Conservation (phyloP, 2,329 filamentous ascomycete genomes). For the Phaeosphaeriaceae sp. region DNA sequence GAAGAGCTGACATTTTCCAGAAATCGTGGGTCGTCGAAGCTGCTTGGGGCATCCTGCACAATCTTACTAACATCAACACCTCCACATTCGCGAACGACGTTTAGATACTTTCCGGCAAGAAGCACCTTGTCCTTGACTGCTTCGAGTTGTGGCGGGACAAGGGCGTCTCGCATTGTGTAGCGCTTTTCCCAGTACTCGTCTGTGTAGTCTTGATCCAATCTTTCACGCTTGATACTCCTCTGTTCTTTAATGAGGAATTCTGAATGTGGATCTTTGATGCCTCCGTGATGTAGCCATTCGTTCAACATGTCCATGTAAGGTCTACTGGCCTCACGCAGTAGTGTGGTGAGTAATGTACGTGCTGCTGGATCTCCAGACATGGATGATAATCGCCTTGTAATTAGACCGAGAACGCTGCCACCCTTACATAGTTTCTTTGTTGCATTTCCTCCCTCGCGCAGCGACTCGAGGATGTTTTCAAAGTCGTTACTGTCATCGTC, state of each 20-base stretch:
- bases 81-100: slow-evolving; percentile 95
- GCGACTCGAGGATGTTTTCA: slow-evolving; percentile 88
- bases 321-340: slow-evolving; percentile 85
- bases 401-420: slow-evolving; percentile 87
- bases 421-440: slow-evolving; percentile 95
- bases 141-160: slow-evolving; percentile 90
- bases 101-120: slow-evolving; percentile 94
- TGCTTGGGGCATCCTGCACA: slow-evolving; percentile 84
- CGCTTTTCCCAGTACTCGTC: slow-evolving; percentile 99
- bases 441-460: slow-evolving; percentile 85
- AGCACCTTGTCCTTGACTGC: slow-evolving; percentile 92
- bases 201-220: slow-evolving; percentile 93
- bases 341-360: slow-evolving; percentile 76
- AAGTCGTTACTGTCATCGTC: slow-evolving; percentile 82
- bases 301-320: slow-evolving; percentile 99
- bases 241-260: slow-evolving; percentile 97
- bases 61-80: slow-evolving; percentile 92
- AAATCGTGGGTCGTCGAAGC: slow-evolving; percentile 90
- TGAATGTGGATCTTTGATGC: slow-evolving; percentile 89
- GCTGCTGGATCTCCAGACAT: slow-evolving; percentile 95
- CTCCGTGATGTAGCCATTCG: slow-evolving; percentile 96
- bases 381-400: slow-evolving; percentile 82
- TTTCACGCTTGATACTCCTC: slow-evolving; percentile 89
- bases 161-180: slow-evolving; percentile 90
- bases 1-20: slow-evolving; percentile 95